Conservation (phyloP, 768 basidiomycete species). For the Russula virescens region DNA sequence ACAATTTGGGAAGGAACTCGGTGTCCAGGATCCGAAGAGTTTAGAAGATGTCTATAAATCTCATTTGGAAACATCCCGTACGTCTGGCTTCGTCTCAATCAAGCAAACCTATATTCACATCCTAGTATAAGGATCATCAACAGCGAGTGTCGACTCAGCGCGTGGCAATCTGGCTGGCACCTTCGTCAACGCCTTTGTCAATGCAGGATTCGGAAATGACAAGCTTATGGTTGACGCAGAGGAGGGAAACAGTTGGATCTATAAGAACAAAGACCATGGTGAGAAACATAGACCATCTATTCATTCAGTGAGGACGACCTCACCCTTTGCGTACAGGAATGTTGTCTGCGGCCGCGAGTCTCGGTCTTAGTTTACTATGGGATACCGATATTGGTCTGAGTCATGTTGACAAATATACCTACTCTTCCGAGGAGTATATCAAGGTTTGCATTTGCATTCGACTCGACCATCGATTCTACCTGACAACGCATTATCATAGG, state of each 20-base stretch:
- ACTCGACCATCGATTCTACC: neutral
- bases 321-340: conserved; percentile 53
- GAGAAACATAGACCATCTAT: conserved; percentile 21
- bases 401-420: conserved; percentile 97
- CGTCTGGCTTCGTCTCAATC: conserved; percentile 25
- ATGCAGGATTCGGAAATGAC: conserved; percentile 97
- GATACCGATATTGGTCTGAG: conserved; percentile 91
- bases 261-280: conserved; percentile 99
- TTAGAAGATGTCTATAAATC: conserved; percentile 97
- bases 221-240: conserved; percentile 97
- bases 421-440: conserved; percentile 93
- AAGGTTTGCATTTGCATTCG: conserved; percentile 45
- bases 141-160: conserved; percentile 85
- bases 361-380: conserved; percentile 92
- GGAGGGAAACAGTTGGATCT: conserved; percentile 97
- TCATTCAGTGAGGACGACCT: neutral
- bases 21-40: conserved; percentile 82
- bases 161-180: conserved; percentile 92
- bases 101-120: neutral
- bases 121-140: conserved; percentile 47
- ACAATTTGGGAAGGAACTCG: conserved; percentile 90
- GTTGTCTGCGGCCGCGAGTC: conserved; percentile 93
- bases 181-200: conserved; percentile 98
- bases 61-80: conserved; percentile 87
- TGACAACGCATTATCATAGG: conserved; percentile 35